phyloP scores from a whole-genome alignment of 108 stramenopile species.

The Cyclostephanos invisitatus region DNA sequence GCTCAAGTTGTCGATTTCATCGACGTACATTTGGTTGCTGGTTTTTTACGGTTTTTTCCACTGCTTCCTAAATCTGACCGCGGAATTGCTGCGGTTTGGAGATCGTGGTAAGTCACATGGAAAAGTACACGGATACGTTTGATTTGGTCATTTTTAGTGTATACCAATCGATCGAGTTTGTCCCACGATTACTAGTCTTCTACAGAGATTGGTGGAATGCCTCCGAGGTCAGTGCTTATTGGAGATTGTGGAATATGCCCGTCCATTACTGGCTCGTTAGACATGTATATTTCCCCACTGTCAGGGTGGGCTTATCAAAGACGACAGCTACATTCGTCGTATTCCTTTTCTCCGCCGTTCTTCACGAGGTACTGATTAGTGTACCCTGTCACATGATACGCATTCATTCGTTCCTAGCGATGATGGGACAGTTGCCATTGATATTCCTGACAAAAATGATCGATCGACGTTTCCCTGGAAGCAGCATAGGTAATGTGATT shows the following conservation, averaged over 20 bases:
- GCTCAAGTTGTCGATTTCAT: conserved; percentile 77
- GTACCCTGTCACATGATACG: conserved; percentile 88
- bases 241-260: conserved; percentile 94
- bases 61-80: conserved; percentile 86
- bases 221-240: conserved; percentile 83
- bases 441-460: conserved; percentile 83
- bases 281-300: conserved; percentile 89
- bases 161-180: neutral
- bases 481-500: conserved; percentile 72
- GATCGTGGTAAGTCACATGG: conserved; percentile 78
- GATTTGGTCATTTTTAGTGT: neutral
- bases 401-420: conserved; percentile 84
- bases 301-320: conserved; percentile 74
- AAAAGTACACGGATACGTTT: neutral
- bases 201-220: conserved; percentile 94
- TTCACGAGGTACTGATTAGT: conserved; percentile 91
- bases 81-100: conserved; percentile 91
- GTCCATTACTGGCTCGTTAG: conserved; percentile 94
- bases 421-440: conserved; percentile 92
- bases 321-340: conserved; percentile 72
- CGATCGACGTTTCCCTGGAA: conserved; percentile 56
- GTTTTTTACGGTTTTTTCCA: conserved; percentile 93
- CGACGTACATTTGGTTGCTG: conserved; percentile 91
- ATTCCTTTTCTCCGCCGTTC: conserved; percentile 87
- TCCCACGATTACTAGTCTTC: conserved; percentile 30